phyloP scores from a whole-genome alignment of 129 eudicot genomes.

The Erigeron canadensis region DNA sequence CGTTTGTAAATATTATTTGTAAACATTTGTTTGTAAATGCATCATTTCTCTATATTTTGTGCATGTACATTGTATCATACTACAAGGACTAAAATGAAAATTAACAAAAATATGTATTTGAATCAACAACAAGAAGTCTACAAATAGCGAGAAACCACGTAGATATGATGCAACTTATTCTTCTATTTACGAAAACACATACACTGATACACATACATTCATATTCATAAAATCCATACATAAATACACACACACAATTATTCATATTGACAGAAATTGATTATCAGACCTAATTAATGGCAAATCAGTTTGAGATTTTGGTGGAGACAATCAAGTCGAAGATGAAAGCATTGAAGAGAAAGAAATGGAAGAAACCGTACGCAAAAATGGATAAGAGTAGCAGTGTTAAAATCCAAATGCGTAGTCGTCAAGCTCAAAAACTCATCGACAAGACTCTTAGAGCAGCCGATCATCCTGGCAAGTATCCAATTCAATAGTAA shows the following conservation, averaged over 20 bases:
- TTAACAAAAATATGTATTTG: no score
- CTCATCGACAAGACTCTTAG: slow-evolving; percentile 69
- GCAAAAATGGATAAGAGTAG: slow-evolving; percentile 74
- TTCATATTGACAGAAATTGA: no score
- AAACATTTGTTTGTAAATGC: no score
- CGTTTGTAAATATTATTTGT: no score
- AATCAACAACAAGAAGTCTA: neutral
- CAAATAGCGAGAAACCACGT: neutral
- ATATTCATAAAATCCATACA: neutral
- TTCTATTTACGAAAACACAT: neutral
- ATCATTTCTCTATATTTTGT: no score
- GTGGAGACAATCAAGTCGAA: slow-evolving; percentile 64
- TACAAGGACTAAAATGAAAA: neutral
- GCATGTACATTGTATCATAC: neutral
- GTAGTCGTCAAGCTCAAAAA: slow-evolving; percentile 60
- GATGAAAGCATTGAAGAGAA: slow-evolving; percentile 50
- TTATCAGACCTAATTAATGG: slow-evolving; percentile 40
- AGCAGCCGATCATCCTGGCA: slow-evolving; percentile 69
- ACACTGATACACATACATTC: neutral
- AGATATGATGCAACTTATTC: neutral
- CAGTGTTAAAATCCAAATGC: slow-evolving; percentile 71
- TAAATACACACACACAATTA: neutral
- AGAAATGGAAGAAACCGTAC: slow-evolving; percentile 68
- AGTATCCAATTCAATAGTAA: slow-evolving; percentile 20
- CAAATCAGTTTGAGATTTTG: slow-evolving; percentile 65